A percentile compares a stretch with the other conserved stretches of the same genome.
phyloP scores from a whole-genome alignment of 345 rosid species.

The Carallia pectinifolia region DNA sequence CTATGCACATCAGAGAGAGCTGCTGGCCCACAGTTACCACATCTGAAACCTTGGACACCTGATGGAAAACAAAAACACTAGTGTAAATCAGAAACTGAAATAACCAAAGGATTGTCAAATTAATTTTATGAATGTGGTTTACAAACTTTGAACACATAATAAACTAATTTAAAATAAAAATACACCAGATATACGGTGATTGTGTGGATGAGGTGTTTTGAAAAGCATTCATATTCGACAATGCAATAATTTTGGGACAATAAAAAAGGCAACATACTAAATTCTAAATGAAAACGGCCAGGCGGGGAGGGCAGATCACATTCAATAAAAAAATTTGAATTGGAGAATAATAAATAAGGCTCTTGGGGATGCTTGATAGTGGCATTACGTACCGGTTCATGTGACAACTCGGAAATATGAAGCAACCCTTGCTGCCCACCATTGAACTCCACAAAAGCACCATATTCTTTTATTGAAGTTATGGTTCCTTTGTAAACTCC shows the following conservation, averaged over 20 bases:
- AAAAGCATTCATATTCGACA: too few species aligned
- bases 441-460: conserved; percentile 94
- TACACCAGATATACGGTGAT: too few species aligned
- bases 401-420: conserved; percentile 91
- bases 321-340: background rate
- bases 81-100: background rate
- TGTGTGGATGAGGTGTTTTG: too few species aligned
- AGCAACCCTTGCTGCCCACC: conserved; percentile 96
- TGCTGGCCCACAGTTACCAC: conserved; percentile 71
- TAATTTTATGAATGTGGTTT: background rate
- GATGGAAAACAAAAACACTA: conserved; percentile 23
- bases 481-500: conserved; percentile 84
- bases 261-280: too few species aligned
- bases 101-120: background rate
- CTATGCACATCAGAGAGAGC: conserved; percentile 79
- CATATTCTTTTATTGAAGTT: conserved; percentile 88
- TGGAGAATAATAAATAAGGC: background rate
- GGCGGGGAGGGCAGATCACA: too few species aligned
- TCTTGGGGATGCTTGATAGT: background rate
- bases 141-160: background rate
- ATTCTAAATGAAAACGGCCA: too few species aligned
- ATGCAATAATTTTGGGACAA: too few species aligned
- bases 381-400: conserved; percentile 65
- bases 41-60: conserved; percentile 84
- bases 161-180: too few species aligned